phyloP scores from a whole-genome alignment of 2,329 filamentous ascomycete genomes.

The Chaetomiaceae sp. region DNA sequence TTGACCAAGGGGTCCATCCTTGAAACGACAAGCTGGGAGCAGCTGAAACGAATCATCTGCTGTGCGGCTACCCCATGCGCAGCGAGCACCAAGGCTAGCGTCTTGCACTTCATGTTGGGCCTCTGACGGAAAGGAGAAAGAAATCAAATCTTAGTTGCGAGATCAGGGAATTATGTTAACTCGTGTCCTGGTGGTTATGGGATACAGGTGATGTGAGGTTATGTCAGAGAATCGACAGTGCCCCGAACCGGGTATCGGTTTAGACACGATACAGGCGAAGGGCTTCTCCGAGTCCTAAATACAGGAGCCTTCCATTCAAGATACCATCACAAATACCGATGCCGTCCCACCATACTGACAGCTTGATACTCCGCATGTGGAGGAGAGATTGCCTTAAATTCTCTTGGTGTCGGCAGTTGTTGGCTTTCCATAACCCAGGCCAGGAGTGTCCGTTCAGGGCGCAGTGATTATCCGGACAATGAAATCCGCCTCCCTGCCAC shows the following conservation, averaged over 20 bases:
- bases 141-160: no score
- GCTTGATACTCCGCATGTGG: constrained; percentile 2
- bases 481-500: neutral
- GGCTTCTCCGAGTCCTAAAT: constrained; percentile 4
- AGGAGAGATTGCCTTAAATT: constrained; percentile 1
- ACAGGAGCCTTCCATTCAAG: constrained; percentile 6
- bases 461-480: constrained; percentile 9
- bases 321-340: constrained; percentile 5
- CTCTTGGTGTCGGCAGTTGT: constrained; percentile 13
- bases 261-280: no score
- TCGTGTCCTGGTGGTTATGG: no score
- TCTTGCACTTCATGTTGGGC: constrained; percentile 13
- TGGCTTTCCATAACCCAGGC: neutral
- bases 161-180: no score
- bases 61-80: constrained; percentile 11
- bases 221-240: no score
- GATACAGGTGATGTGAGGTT: no score
- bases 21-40: constrained; percentile 28
- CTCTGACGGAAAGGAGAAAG: neutral
- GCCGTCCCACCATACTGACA: constrained; percentile 6
- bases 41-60: constrained; percentile 30
- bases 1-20: constrained; percentile 29
- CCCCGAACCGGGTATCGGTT: no score
- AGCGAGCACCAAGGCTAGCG: constrained; percentile 13
- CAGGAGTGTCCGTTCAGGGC: neutral